Evolutionary conservation across 257 asterid species (phyloP).

Genomic region (Lavandula angustifolia): DNA sequence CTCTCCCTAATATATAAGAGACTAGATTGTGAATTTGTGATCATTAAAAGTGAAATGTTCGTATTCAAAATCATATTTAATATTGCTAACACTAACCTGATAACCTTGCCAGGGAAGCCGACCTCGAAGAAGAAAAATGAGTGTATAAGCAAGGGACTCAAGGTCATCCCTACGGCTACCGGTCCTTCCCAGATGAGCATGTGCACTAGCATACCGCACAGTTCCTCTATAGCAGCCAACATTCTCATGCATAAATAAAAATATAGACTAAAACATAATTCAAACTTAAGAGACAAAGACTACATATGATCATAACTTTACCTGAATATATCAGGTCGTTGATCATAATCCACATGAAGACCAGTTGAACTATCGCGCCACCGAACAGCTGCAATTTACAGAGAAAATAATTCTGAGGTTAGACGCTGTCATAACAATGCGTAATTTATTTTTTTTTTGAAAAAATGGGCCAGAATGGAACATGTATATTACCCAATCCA

Average conservation of each 20-base stretch:
- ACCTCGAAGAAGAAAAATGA: constrained; percentile 67
- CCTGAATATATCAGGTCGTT: constrained; percentile 71
- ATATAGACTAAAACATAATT: not conserved
- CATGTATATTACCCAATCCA: constrained; percentile 64
- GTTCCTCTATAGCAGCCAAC: constrained; percentile 60
- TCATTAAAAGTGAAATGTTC: constrained; percentile 13
- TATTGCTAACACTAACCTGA: constrained; percentile 46
- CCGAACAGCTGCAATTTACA: constrained; percentile 48
- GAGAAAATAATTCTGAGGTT: constrained; percentile 8
- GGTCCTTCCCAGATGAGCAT: constrained; percentile 77
- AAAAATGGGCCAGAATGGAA: constrained; percentile 2
- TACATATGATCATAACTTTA: constrained; percentile 12
- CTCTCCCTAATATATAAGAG: constrained; percentile 49
- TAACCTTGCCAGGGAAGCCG: constrained; percentile 78
- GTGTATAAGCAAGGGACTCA: constrained; percentile 76
- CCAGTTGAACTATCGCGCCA: constrained; percentile 60
- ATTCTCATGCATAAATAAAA: constrained; percentile 21
- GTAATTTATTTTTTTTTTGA: not conserved
- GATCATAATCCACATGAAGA: constrained; percentile 67
- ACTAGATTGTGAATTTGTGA: not conserved
- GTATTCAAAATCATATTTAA: not conserved
- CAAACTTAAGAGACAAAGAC: not conserved
- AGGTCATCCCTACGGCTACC: constrained; percentile 77
- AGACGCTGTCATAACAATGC: not conserved
- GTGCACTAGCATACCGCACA: constrained; percentile 74